Evolutionary conservation across 345 rosid genomes (phyloP).

Genomic region (Syzygium aqueum): DNA sequence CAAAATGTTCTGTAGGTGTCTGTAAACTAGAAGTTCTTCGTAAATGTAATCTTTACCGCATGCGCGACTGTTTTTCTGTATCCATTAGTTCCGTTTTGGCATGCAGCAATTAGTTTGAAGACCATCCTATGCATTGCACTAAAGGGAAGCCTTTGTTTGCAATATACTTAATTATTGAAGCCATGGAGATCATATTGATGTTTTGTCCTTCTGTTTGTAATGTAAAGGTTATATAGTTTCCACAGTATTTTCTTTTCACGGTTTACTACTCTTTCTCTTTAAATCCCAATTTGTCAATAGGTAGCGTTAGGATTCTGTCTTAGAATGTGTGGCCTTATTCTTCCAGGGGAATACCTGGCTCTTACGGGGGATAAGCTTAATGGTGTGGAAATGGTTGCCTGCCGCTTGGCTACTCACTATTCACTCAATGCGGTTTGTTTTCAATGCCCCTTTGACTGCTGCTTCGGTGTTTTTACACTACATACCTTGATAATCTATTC

Average conservation of each 20-base stretch:
- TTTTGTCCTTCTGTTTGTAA: neutral
- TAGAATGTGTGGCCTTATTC: neutral
- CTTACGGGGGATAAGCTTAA: slow-evolving; percentile 74
- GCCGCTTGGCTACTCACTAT: slow-evolving; percentile 87
- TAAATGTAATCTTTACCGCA: neutral
- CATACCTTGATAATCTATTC: neutral
- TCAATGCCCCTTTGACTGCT: neutral
- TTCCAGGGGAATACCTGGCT: slow-evolving; percentile 77
- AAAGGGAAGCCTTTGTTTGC: neutral
- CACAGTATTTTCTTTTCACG: neutral
- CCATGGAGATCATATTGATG: neutral
- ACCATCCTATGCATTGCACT: neutral
- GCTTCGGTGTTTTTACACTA: neutral
- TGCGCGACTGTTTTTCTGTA: neutral
- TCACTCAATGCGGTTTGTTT: slow-evolving; percentile 11
- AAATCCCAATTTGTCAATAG: neutral
- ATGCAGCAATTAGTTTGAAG: neutral
- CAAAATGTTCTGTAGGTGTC: neutral
- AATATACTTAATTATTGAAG: neutral
- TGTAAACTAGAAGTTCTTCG: neutral
- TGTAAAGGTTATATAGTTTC: neutral
- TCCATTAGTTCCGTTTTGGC: neutral
- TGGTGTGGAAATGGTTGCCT: slow-evolving; percentile 87
- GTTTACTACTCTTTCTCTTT: neutral
- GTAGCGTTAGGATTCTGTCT: neutral